These are phyloP conservation scores for Phaseolus lunatus DNA, from an alignment of 306 rosid species.

Conservation along the genomic window DNA sequence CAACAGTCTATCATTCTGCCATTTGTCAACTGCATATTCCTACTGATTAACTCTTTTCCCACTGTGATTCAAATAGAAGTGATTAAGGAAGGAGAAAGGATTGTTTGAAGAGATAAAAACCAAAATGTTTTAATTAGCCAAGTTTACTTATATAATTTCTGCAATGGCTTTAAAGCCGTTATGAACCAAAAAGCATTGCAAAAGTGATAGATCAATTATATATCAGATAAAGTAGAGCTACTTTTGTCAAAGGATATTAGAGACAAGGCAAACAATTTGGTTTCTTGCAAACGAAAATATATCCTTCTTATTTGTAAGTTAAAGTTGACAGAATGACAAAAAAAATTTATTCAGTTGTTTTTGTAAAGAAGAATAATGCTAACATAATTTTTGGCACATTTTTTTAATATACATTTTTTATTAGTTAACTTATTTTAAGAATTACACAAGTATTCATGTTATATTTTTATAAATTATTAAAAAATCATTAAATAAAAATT, in stretches of 20 bases:
- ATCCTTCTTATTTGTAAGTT: neutral
- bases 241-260: conserved; percentile 5
- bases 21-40: conserved; percentile 28
- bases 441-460: no score
- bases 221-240: neutral
- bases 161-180: neutral
- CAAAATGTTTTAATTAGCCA: neutral
- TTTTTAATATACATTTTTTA: no score
- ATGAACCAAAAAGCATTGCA: neutral
- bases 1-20: neutral
- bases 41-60: neutral
- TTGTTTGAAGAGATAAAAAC: neutral
- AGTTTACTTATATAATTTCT: neutral
- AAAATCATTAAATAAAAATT: no score
- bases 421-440: no score
- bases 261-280: neutral
- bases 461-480: no score
- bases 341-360: neutral
- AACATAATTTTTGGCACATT: no score
- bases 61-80: neutral
- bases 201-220: neutral
- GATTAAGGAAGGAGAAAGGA: neutral
- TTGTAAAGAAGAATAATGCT: neutral
- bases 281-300: neutral
- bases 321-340: neutral